Conservation (phyloP, 1,284 basidiomycete genomes). For the Leccinum proliferum region DNA sequence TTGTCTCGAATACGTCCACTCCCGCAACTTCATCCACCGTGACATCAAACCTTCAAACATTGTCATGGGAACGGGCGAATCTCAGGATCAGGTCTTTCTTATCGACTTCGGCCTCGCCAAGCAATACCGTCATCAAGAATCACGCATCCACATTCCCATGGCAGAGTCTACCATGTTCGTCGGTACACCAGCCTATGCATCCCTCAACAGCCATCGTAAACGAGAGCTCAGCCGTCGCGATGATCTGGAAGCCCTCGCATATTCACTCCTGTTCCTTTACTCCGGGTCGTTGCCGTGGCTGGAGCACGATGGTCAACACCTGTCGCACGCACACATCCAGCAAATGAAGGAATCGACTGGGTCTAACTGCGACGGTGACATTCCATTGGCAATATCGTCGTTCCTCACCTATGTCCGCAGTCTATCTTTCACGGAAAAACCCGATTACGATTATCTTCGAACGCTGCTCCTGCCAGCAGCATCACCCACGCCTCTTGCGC, state of each 20-base stretch:
- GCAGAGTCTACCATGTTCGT: neutral
- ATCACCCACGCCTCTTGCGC: no score
- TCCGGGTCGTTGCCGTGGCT: neutral
- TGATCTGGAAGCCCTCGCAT: neutral
- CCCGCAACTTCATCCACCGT: conserved; percentile 99
- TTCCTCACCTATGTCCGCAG: no score
- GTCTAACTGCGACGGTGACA: no score
- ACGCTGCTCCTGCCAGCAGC: no score
- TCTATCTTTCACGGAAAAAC: no score
- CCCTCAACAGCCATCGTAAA: neutral
- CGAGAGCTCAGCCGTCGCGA: neutral
- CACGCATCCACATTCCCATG: neutral
- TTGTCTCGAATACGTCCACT: conserved; percentile 99
- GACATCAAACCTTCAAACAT: conserved; percentile 71
- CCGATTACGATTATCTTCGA: no score
- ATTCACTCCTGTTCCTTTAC: neutral
- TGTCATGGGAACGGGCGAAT: neutral
- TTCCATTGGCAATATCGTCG: no score
- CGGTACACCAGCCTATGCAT: neutral
- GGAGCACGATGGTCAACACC: neutral
- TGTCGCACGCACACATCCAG: no score
- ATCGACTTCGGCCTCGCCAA: neutral
- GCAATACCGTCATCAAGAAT: neutral
- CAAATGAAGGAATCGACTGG: no score
- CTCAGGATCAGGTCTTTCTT: neutral